Evolutionary conservation across 2,329 filamentous ascomycete genomes (phyloP), one percentile per base, ranked within the genome.

Genomic region (Apiospora koreana): DNA sequence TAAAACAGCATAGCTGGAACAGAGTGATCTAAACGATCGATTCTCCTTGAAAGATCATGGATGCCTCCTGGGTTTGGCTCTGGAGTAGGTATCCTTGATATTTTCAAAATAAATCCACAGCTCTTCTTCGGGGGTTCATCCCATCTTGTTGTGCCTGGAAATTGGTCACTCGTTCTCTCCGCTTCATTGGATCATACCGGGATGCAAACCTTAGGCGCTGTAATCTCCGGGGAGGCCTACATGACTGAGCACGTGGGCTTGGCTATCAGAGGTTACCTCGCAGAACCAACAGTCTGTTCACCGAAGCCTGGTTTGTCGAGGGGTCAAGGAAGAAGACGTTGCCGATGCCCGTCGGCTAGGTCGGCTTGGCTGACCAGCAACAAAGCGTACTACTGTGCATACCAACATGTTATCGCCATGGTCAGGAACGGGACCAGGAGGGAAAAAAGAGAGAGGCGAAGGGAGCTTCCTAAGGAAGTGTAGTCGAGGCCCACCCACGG

Each of bases 201-300:
- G 54, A 12, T 62, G 31, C 18, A n/a, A 7, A 38, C 3, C 8
- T 35, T 35, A 38, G 18, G 54, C 54, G 54, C 54, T 14, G 54
- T 38, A 62, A 62, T 62, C 54, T 62, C 54, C 54, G 54, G 54
- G 18, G 54, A 62, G 31, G 38, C 28, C 54, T 58, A 35, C 50
- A 38, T n/a, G 31, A 38, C 9, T 62, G 54, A 38, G 54, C 54
- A 62, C 31, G 54, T 62, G 54, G 54, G 54, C 54, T 62, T 62
- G 54, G 54, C 54, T 21, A 6, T 31, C 28, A 38, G 31, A 38
- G 31, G 12, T 23, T n/a, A 23, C 14, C 7, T 8, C 8, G 7
- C 28, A 58, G 21, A 62, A 12, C 54, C 54, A 62, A 62, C 16
- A n/a, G 5, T n/a, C 21, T 3, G 54, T 12, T 62, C 31, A 38